Conservation (phyloP, 2,329 filamentous ascomycete genomes). For the Diaporthe nobilis region DNA sequence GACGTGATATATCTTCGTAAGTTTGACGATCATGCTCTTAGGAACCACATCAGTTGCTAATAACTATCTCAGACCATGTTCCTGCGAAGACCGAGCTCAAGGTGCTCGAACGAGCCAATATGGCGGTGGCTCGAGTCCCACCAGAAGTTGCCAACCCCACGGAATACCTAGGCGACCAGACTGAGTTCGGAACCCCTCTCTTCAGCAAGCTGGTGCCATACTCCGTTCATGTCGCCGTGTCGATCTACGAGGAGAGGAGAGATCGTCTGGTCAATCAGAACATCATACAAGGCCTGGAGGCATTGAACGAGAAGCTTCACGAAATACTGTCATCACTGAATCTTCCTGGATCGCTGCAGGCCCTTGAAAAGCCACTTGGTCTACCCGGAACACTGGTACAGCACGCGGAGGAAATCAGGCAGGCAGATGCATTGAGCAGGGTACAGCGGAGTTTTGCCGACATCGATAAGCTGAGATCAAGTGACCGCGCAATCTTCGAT, state of each 20-base stretch:
- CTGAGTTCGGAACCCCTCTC: conserved; percentile 85
- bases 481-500: conserved; percentile 82
- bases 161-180: conserved; percentile 83
- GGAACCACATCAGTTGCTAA: conserved; percentile 36
- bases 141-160: conserved; percentile 86
- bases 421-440: conserved; percentile 86
- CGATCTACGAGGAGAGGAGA: conserved; percentile 92
- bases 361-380: conserved; percentile 93
- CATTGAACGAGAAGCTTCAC: conserved; percentile 83
- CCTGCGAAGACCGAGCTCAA: conserved; percentile 91
- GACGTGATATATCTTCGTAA: conserved; percentile 91
- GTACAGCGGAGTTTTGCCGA: conserved; percentile 87
- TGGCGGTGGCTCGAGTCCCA: conserved; percentile 86
- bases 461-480: conserved; percentile 88
- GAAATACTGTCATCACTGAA: conserved; percentile 86
- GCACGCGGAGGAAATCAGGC: conserved; percentile 93
- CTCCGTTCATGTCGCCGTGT: conserved; percentile 93
- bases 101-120: conserved; percentile 86
- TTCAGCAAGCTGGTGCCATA: conserved; percentile 96
- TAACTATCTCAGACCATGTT: conserved; percentile 72
- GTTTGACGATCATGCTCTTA: conserved; percentile 46
- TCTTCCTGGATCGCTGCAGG: conserved; percentile 92
- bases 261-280: conserved; percentile 92
- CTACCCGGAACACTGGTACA: conserved; percentile 87
- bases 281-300: conserved; percentile 87